Evolutionary conservation across 2,329 filamentous ascomycete species (phyloP).

Genomic region (Aspergillus fumigatiaffinis): DNA sequence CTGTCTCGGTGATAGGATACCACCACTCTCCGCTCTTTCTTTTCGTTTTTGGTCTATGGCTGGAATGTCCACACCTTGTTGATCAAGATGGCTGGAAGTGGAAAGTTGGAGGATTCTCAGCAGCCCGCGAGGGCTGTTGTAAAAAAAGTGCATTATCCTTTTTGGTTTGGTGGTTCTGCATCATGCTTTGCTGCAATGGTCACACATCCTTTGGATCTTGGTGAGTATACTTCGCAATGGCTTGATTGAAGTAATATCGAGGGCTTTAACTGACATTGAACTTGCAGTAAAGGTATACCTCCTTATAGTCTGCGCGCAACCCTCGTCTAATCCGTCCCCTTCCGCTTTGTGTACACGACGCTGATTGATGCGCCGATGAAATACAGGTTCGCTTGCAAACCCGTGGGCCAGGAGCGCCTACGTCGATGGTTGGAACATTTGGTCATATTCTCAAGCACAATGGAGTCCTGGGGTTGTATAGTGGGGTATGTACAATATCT

Average conservation of each 20-base stretch:
- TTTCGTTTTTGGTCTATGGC: constrained; percentile 9
- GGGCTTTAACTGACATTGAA: constrained; percentile 17
- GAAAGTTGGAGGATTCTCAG: constrained; percentile 28
- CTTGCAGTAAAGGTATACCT: constrained; percentile 51
- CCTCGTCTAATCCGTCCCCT: neutral
- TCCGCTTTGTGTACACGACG: constrained; percentile 6
- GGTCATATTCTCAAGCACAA: constrained; percentile 72
- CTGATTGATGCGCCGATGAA: constrained; percentile 13
- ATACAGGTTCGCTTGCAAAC: constrained; percentile 80
- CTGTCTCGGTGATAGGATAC: constrained; percentile 8
- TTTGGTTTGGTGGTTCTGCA: constrained; percentile 96
- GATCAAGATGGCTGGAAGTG: constrained; percentile 32
- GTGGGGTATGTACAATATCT: constrained; percentile 54
- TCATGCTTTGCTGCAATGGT: constrained; percentile 87
- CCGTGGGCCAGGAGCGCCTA: constrained; percentile 68
- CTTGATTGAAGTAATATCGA: neutral
- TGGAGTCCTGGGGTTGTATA: constrained; percentile 79
- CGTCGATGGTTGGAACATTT: constrained; percentile 82
- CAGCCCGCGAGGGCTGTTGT: constrained; percentile 20
- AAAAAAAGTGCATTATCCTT: constrained; percentile 60
- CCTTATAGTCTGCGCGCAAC: neutral
- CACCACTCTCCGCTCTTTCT: constrained; percentile 15
- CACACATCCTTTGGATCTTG: constrained; percentile 88
- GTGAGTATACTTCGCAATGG: constrained; percentile 50
- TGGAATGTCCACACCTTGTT: constrained; percentile 20